A percentile compares a stretch with the other conserved stretches of the same genome.
Evolutionary conservation across 169 alveolate genomes (phyloP).

Genomic region (Cryptosporidium sp.): DNA sequence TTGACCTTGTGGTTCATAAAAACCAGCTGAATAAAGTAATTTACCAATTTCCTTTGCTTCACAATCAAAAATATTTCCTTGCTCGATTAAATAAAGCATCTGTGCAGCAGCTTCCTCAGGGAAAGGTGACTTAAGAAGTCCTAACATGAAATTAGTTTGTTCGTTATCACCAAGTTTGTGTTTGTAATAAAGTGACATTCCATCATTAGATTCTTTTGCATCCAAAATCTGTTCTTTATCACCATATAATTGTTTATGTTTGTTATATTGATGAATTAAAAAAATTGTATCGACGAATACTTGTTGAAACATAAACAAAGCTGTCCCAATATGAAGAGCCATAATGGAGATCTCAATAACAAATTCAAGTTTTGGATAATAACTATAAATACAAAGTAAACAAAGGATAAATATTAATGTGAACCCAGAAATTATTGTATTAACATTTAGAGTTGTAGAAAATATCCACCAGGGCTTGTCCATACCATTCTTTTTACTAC

Average conservation of each 20-base stretch:
- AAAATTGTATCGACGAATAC: slow-evolving; percentile 19
- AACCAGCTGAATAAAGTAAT: slow-evolving; percentile 38
- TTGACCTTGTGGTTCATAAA: slow-evolving; percentile 74
- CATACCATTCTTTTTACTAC: slow-evolving; percentile 25
- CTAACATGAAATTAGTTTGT: slow-evolving; percentile 25
- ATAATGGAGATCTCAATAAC: background rate
- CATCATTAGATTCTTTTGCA: slow-evolving; percentile 53
- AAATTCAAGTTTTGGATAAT: slow-evolving; percentile 32
- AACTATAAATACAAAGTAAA: slow-evolving; percentile 26
- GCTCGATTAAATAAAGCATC: slow-evolving; percentile 68
- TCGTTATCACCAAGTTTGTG: slow-evolving; percentile 72
- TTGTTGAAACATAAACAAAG: slow-evolving; percentile 36
- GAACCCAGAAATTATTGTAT: background rate
- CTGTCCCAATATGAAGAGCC: background rate
- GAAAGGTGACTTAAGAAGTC: slow-evolving; percentile 60
- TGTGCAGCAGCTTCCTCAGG: slow-evolving; percentile 76
- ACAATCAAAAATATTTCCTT: slow-evolving; percentile 64
- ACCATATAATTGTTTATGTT: slow-evolving; percentile 53
- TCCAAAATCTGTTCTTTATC: slow-evolving; percentile 47
- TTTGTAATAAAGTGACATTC: slow-evolving; percentile 44
- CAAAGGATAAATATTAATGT: slow-evolving; percentile 8
- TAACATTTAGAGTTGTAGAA: background rate
- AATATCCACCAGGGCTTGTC: slow-evolving; percentile 72
- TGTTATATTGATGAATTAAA: slow-evolving; percentile 42
- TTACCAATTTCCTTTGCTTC: slow-evolving; percentile 67